Percentiles rank a stretch among this genome's conserved stretches.
phyloP scores from a whole-genome alignment of 1,284 basidiomycete genomes.

The Pterulicium gracile region DNA sequence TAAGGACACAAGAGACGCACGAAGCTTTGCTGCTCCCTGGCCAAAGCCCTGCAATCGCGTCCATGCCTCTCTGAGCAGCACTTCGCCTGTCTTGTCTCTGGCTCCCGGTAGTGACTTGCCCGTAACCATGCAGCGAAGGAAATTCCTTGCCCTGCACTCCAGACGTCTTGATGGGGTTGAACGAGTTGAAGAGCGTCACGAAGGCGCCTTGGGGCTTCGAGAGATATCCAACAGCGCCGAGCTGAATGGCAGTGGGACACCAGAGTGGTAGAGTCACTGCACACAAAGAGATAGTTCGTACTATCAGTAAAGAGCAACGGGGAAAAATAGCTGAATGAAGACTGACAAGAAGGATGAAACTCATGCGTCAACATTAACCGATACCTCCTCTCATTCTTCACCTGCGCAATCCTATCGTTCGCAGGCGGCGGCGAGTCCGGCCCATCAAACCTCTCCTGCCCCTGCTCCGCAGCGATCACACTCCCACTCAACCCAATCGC shows the following conservation, averaged over 20 bases:
- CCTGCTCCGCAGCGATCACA: neutral
- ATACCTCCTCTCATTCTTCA: slow-evolving; percentile 51
- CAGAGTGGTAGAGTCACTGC: slow-evolving; percentile 63
- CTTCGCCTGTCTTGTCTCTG: slow-evolving; percentile 42
- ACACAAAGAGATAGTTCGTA: slow-evolving; percentile 5
- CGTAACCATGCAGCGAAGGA: slow-evolving; percentile 46
- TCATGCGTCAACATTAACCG: slow-evolving; percentile 48
- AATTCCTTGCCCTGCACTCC: slow-evolving; percentile 22
- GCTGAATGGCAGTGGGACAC: slow-evolving; percentile 44
- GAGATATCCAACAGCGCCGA: slow-evolving; percentile 68
- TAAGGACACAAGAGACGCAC: slow-evolving; percentile 21
- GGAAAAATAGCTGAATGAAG: slow-evolving; percentile 2
- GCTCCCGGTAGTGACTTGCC: slow-evolving; percentile 31
- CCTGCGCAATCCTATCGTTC: slow-evolving; percentile 31
- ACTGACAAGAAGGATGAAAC: slow-evolving; percentile 59
- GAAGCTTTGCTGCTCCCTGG: slow-evolving; percentile 27
- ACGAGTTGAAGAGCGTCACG: slow-evolving; percentile 58
- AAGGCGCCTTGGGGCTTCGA: slow-evolving; percentile 52
- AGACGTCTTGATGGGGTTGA: slow-evolving; percentile 32
- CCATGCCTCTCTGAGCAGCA: slow-evolving; percentile 41
- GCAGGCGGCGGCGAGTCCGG: slow-evolving; percentile 34
- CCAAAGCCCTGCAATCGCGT: slow-evolving; percentile 43
- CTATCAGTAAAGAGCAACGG: neutral
- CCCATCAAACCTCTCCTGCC: slow-evolving; percentile 15
- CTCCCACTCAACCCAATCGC: neutral